These are phyloP conservation scores for Aspergillus affinis DNA, from an alignment of 495 filamentous ascomycete species.

Conservation along the genomic window DNA sequence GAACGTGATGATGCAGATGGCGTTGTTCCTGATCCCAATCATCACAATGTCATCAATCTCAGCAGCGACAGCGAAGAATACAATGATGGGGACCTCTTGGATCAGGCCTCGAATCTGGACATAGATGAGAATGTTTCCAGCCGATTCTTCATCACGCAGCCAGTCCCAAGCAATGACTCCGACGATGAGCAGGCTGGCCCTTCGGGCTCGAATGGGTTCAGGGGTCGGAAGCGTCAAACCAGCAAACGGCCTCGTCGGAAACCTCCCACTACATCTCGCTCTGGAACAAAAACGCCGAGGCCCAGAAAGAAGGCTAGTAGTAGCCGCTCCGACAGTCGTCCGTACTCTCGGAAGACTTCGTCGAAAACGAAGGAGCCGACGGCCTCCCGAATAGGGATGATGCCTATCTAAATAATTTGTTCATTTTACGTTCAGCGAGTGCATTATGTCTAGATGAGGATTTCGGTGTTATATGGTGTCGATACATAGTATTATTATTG, in stretches of 20 bases:
- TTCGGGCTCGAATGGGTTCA: constrained; percentile 21
- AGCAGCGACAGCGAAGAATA: constrained; percentile 58
- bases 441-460: constrained; percentile 19
- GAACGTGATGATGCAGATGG: constrained; percentile 44
- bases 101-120: constrained; percentile 19
- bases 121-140: constrained; percentile 38
- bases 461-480: constrained; percentile 21
- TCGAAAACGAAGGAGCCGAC: constrained; percentile 31
- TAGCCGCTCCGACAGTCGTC: constrained; percentile 25
- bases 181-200: constrained; percentile 26
- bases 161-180: constrained; percentile 24
- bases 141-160: constrained; percentile 47
- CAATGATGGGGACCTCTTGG: constrained; percentile 47
- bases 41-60: constrained; percentile 66
- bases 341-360: constrained; percentile 29
- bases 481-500: constrained; percentile 1
- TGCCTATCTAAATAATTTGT: constrained; percentile 39
- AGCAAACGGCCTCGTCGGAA: constrained; percentile 35
- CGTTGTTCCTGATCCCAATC: constrained; percentile 54
- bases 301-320: constrained; percentile 26
- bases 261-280: constrained; percentile 22
- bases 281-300: constrained; percentile 27
- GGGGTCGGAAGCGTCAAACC: constrained; percentile 29
- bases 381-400: constrained; percentile 43
- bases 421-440: constrained; percentile 6